Conservation (phyloP, 1,284 basidiomycete genomes). For the Rhizoctonia solani region DNA sequence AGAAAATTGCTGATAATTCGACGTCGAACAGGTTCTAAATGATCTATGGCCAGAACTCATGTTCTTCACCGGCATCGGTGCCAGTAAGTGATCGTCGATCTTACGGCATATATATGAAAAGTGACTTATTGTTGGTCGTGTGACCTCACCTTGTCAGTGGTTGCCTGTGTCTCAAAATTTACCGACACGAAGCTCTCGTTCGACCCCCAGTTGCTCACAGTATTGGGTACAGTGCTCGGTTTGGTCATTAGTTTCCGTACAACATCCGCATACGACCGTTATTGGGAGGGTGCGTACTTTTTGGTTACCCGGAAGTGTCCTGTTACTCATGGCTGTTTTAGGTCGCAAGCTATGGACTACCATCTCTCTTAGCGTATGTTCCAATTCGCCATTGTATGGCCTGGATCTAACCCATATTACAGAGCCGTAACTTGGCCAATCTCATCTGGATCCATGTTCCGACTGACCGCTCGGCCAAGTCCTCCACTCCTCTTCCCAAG, state of each 20-base stretch:
- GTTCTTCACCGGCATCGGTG: conserved; percentile 14
- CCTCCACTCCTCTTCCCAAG: conserved; percentile 39
- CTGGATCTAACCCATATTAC: not conserved
- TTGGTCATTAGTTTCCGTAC: conserved; percentile 53
- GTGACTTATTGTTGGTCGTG: not conserved
- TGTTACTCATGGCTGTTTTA: not conserved
- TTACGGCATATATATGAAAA: not conserved
- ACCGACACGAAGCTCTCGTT: not conserved
- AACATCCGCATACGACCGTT: conserved; percentile 66
- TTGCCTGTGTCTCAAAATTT: conserved; percentile 3
- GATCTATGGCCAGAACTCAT: conserved; percentile 21
- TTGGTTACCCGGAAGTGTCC: not conserved
- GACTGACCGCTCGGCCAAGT: conserved; percentile 51
- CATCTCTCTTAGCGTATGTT: conserved; percentile 26
- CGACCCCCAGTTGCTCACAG: conserved; percentile 11
- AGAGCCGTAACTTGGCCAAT: conserved; percentile 39
- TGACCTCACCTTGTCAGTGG: conserved; percentile 28
- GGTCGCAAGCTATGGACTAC: conserved; percentile 27
- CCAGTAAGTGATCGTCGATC: not conserved
- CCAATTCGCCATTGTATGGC: not conserved
- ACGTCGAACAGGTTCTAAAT: conserved; percentile 10
- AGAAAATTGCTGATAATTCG: not conserved
- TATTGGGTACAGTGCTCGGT: conserved; percentile 47
- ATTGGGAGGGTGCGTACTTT: conserved; percentile 44
- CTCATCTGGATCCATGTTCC: conserved; percentile 66